A percentile compares a stretch with the other conserved stretches of the same genome.
phyloP scores from a whole-genome alignment of 78 protist genomes.

The Goniomonas avonlea region DNA sequence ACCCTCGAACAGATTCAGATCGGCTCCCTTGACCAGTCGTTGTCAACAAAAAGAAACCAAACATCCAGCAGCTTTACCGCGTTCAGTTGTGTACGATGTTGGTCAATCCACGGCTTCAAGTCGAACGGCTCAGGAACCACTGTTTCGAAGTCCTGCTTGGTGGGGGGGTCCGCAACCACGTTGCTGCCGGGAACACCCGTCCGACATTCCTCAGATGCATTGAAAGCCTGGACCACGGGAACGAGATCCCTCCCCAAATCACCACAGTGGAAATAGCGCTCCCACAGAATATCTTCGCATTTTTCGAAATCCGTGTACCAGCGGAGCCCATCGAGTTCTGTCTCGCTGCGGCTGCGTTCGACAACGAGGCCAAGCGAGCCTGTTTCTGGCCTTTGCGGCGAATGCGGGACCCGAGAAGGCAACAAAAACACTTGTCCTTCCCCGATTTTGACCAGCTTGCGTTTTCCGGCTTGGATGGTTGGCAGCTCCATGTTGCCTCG shows the following conservation, averaged over 20 bases:
- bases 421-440: constrained; percentile 13
- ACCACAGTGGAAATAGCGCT: neutral
- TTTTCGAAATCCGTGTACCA: constrained; percentile 12
- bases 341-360: neutral
- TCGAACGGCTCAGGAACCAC: neutral
- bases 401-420: constrained; percentile 22
- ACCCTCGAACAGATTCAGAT: neutral
- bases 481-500: constrained; percentile 3
- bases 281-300: constrained; percentile 19
- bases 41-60: neutral
- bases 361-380: constrained; percentile 23
- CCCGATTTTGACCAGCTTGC: neutral
- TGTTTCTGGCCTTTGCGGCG: constrained; percentile 14
- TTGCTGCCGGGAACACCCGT: neutral
- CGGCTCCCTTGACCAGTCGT: neutral
- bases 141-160: neutral
- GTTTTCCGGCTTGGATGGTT: neutral
- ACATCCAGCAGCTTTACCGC: neutral
- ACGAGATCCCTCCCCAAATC: constrained; percentile 27
- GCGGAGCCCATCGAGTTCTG: constrained; percentile 14
- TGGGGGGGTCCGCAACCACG: neutral
- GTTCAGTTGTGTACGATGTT: neutral
- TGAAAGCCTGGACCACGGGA: neutral
- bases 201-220: neutral
- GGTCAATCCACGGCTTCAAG: neutral